Base-by-base conservation (phyloP, 148 eudicot genomes). In the Spergularia marina region DNA sequence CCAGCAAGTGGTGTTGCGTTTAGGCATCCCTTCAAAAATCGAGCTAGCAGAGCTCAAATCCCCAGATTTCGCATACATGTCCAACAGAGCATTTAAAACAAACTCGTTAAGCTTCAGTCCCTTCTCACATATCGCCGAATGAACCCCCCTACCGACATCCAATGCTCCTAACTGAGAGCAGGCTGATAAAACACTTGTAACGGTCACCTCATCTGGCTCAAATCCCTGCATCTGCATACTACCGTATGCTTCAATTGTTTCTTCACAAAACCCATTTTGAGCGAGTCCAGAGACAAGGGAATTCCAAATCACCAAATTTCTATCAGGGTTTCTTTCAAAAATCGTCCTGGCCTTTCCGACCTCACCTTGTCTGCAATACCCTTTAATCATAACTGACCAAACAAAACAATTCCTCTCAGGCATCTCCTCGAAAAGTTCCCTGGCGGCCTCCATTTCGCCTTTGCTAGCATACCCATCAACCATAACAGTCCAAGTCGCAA, bases 61-160 rank as follows among this genome's bases (percentile, higher is more conserved):
- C 64, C 93, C 93, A 80, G 91, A 91, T 78, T 91, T 91, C 60
- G 84, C 89, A 70, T 91, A 89, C 97, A 91, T 89, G 83, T 91
- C 93, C 47, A 89, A 83, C 63, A 91, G 82, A 55, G 85, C 93
- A 81, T 87, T 91, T 7, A 83, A 58, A 76, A 87, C 80, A 65
- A 76, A 91, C 39, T 87, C 80, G 54, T 89, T 89, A 55, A 36
- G 57, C 60, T 74, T 73, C 21, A 87, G 57, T 14, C 89, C 74
- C 65, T 74, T 80, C 52, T 74, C 83, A 69, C 60, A 52, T 25
- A 87, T 81, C 73, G 76, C 72, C 44, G 57, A 58, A 65, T 87
- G 93, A 47, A 89, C 71, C 75, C 84, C 84, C 70, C 83, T 86
- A 57, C 91, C 97, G 14, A 76, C 63, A 63, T 89, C 91, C 60